These are phyloP conservation scores for Wickerhamomyces chaumierensis DNA, from an alignment of 805 yeast species.

Conservation along the genomic window DNA sequence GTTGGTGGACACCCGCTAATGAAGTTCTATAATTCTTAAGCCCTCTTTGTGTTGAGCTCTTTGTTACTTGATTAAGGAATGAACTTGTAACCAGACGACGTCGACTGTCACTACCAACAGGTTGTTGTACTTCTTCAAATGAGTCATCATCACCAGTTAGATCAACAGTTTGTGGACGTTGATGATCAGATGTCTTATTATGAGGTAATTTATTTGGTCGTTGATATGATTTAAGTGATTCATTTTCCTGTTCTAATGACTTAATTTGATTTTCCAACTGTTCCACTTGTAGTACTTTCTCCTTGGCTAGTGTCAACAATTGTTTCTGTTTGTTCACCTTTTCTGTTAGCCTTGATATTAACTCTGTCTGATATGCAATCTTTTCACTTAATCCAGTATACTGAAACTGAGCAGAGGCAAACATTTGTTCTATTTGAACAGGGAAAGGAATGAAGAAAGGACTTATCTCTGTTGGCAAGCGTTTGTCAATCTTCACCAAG, in stretches of 20 bases:
- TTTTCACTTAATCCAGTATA: constrained; percentile 12
- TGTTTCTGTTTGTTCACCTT: constrained; percentile 14
- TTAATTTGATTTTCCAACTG: constrained; percentile 6
- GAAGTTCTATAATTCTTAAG: constrained; percentile 1
- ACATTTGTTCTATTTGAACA: constrained; percentile 14
- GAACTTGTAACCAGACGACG: constrained; percentile 8
- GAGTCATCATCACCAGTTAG: constrained; percentile 13
- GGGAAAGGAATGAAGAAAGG: constrained; percentile 16
- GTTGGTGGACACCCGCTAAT: not conserved
- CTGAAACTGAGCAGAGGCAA: constrained; percentile 16
- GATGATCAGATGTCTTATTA: not conserved
- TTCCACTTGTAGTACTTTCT: constrained; percentile 11
- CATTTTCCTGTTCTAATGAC: constrained; percentile 7
- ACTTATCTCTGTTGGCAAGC: constrained; percentile 12
- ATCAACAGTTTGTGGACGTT: constrained; percentile 13
- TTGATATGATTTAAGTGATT: not conserved
- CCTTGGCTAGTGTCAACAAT: constrained; percentile 14
- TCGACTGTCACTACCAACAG: not conserved
- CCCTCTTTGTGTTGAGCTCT: constrained; percentile 9
- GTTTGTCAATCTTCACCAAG: constrained; percentile 8
- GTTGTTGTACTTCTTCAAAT: constrained; percentile 4
- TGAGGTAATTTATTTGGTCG: not conserved
- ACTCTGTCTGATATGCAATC: constrained; percentile 8
- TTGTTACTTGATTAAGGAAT: constrained; percentile 11
- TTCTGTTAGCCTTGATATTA: constrained; percentile 7